Evolutionary conservation across 2,329 filamentous ascomycete species (phyloP).

Genomic region (Aureobasidium sp.): DNA sequence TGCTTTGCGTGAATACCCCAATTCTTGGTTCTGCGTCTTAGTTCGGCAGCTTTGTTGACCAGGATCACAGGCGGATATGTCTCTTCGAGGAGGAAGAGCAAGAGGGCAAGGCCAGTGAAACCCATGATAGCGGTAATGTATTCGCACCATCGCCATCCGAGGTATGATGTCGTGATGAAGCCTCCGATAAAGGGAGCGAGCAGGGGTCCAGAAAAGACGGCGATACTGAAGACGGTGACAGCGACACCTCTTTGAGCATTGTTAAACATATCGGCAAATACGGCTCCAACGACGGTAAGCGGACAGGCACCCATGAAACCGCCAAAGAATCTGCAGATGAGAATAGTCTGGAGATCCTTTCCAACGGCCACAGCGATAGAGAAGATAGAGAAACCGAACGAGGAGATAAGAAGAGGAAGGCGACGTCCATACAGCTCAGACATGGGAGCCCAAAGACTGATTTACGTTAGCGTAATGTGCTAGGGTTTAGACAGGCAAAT

Average conservation of each 20-base stretch:
- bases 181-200: slow-evolving; percentile 28
- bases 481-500: background rate
- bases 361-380: slow-evolving; percentile 40
- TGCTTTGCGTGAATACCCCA: slow-evolving; percentile 54
- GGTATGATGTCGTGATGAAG: slow-evolving; percentile 27
- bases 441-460: slow-evolving; percentile 44
- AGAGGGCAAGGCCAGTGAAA: slow-evolving; percentile 41
- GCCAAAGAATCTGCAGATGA: slow-evolving; percentile 34
- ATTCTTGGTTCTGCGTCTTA: slow-evolving; percentile 50
- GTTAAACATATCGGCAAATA: slow-evolving; percentile 52
- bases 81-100: slow-evolving; percentile 49
- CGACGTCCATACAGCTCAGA: slow-evolving; percentile 34
- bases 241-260: slow-evolving; percentile 31
- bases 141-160: slow-evolving; percentile 46
- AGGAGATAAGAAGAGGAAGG: slow-evolving; percentile 27
- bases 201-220: slow-evolving; percentile 30
- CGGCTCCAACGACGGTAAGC: slow-evolving; percentile 42
- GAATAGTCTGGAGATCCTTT: slow-evolving; percentile 32
- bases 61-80: slow-evolving; percentile 54
- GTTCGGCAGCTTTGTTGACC: slow-evolving; percentile 48
- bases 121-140: slow-evolving; percentile 51
- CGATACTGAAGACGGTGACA: slow-evolving; percentile 32
- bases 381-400: slow-evolving; percentile 37
- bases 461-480: slow-evolving; percentile 20
- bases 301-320: slow-evolving; percentile 34